A percentile compares a stretch with the other conserved stretches of the same genome.
Conservation (phyloP, 208 protist species). For the Wallacemonas sp. region DNA sequence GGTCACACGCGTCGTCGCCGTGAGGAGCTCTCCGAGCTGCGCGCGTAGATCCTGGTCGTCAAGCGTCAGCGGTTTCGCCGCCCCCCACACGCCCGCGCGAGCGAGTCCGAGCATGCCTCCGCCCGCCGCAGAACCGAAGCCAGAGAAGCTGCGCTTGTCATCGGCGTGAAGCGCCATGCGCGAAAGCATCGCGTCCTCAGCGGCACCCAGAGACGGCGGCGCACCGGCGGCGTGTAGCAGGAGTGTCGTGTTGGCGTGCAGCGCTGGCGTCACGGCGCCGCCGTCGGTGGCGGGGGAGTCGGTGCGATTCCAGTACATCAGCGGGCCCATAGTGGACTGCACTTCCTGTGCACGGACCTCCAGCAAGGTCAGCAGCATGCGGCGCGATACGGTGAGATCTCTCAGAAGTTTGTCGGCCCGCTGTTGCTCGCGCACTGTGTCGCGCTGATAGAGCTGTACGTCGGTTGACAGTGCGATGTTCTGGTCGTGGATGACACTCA, state of each 20-base stretch:
- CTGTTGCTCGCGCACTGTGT: conserved; percentile 36
- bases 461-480: conserved; percentile 67
- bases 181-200: background rate
- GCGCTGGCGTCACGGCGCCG: background rate
- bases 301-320: background rate
- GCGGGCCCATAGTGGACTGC: background rate
- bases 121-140: no score
- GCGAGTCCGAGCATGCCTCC: no score
- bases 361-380: conserved; percentile 50
- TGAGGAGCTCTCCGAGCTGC: conserved; percentile 37
- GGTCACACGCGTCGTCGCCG: background rate
- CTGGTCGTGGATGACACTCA: conserved; percentile 67
- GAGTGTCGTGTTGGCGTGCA: background rate
- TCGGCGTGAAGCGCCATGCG: no score
- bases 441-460: conserved; percentile 51
- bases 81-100: no score
- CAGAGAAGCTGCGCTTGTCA: no score
- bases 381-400: conserved; percentile 44
- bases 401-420: conserved; percentile 29
- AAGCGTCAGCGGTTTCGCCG: background rate
- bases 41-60: conserved; percentile 18
- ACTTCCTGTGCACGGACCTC: conserved; percentile 25
- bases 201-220: background rate
- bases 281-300: background rate
- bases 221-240: background rate